Conservation (phyloP, 441 rosid genomes). For the Euphorbia corollata region DNA sequence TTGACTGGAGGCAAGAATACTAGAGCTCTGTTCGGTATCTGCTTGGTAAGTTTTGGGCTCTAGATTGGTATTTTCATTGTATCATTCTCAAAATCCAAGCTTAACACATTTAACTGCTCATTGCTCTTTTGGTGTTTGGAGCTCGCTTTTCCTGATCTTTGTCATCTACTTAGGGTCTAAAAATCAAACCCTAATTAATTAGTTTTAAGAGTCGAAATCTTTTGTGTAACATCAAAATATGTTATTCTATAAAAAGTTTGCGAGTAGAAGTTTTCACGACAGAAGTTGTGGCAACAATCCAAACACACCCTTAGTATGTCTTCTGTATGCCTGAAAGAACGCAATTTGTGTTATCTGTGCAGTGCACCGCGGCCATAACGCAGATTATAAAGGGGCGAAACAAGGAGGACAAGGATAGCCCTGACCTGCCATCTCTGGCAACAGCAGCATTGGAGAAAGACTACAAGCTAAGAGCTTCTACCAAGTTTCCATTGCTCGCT, state of each 20-base stretch:
- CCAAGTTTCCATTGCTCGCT: conserved; percentile 53
- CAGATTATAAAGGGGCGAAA: conserved; percentile 74
- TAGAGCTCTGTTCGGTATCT: conserved; percentile 81
- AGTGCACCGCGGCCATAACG: conserved; percentile 77
- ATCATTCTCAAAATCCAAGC: too few relatives aligned
- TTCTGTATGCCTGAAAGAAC: conserved; percentile 6
- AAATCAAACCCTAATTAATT: too few relatives aligned
- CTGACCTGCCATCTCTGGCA: conserved; percentile 68
- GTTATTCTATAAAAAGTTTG: too few relatives aligned
- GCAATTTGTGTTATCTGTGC: conserved; percentile 11
- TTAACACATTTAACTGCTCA: too few relatives aligned
- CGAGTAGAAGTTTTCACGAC: too few relatives aligned
- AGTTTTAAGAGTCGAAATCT: too few relatives aligned
- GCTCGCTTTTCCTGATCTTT: too few relatives aligned
- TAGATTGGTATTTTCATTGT: not conserved
- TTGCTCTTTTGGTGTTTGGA: too few relatives aligned
- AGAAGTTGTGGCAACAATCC: too few relatives aligned
- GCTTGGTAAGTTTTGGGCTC: conserved; percentile 57
- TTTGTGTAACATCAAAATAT: too few relatives aligned
- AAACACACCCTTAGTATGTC: too few relatives aligned
- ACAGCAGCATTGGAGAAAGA: conserved; percentile 71
- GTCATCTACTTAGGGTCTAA: too few relatives aligned
- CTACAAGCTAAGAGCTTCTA: conserved; percentile 71
- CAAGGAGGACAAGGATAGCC: conserved; percentile 79
- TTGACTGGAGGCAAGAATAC: conserved; percentile 90